Conservation (phyloP, 2,329 filamentous ascomycete species). For the Scedosporium dehoogii region DNA sequence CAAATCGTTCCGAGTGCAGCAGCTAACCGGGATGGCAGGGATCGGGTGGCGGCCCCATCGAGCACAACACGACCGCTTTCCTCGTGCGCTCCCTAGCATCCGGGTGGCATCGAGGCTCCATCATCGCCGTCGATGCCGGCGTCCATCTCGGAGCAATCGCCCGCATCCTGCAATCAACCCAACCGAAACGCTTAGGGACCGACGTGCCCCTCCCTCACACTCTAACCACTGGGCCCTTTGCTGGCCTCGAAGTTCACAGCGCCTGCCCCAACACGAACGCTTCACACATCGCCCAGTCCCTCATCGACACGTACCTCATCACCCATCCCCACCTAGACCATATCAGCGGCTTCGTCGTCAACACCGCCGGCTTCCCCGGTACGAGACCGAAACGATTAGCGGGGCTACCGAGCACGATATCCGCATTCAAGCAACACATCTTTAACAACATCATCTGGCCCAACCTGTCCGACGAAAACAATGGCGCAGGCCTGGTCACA, state of each 20-base stretch:
- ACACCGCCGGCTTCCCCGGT: conserved; percentile 77
- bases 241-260: conserved; percentile 62
- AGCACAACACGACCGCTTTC: conserved; percentile 83
- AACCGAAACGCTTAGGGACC: conserved; percentile 25
- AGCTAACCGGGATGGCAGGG: conserved; percentile 44
- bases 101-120: conserved; percentile 70
- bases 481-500: conserved; percentile 83
- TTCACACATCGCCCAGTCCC: conserved; percentile 63
- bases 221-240: conserved; percentile 63
- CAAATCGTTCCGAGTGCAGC: neutral
- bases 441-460: conserved; percentile 99
- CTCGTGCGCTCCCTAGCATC: conserved; percentile 73
- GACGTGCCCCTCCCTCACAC: conserved; percentile 35
- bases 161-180: conserved; percentile 58
- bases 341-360: conserved; percentile 82
- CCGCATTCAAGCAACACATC: conserved; percentile 84
- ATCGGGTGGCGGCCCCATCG: conserved; percentile 77
- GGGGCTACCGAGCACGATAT: conserved; percentile 78
- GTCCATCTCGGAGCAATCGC: conserved; percentile 80
- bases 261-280: conserved; percentile 66
- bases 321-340: conserved; percentile 98
- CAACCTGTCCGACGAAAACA: conserved; percentile 91
- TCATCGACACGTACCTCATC: conserved; percentile 83
- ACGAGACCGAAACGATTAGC: conserved; percentile 77
- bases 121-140: conserved; percentile 89